phyloP scores from a whole-genome alignment of 1,284 basidiomycete species.

The Naganishia sp. region DNA sequence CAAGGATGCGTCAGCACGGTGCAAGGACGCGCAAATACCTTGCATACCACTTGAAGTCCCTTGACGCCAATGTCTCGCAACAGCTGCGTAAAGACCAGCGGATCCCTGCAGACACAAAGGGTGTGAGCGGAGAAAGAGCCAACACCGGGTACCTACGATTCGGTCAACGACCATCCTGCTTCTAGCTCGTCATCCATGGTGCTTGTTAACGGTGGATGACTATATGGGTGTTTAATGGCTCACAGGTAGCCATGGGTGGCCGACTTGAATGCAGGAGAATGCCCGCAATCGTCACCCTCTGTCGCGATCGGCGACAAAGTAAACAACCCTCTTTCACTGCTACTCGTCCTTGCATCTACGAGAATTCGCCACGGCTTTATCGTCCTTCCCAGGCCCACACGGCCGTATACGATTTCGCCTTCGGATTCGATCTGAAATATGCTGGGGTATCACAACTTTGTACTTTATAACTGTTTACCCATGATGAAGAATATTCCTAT shows the following conservation, averaged over 20 bases:
- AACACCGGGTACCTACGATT: conserved; percentile 39
- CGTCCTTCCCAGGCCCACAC: no score
- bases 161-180: conserved; percentile 54
- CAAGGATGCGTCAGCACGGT: neutral
- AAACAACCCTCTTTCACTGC: neutral
- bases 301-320: conserved; percentile 1
- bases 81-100: conserved; percentile 56
- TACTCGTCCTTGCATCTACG: neutral
- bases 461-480: no score
- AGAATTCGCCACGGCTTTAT: neutral
- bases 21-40: neutral
- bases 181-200: conserved; percentile 41
- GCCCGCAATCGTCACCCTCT: no score
- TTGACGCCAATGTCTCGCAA: conserved; percentile 55
- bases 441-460: no score
- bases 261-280: neutral
- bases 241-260: neutral
- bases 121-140: neutral
- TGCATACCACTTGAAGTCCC: conserved; percentile 55
- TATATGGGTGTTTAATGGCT: neutral
- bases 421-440: no score
- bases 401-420: no score
- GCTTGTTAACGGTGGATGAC: neutral
- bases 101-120: conserved; percentile 40
- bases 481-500: neutral